Base-by-base conservation (phyloP, 2,329 filamentous ascomycete species). In the Annulohypoxylon truncatum region DNA sequence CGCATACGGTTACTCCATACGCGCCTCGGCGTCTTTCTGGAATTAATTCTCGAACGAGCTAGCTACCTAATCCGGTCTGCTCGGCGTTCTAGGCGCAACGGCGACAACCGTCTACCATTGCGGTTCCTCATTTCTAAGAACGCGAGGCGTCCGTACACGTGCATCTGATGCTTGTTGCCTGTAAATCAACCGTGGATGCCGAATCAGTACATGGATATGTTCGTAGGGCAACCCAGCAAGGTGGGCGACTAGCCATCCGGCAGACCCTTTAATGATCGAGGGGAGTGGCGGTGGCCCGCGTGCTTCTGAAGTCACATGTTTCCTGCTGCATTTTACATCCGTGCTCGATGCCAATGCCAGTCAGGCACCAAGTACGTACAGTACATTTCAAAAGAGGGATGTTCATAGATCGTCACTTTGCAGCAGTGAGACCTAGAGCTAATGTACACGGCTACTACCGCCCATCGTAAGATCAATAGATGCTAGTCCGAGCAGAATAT, bases 221-320 rank as follows among this genome's bases (percentile, higher is more conserved):
- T 29, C 24, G 33, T 50, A 53, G 46, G 62, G 55, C 20, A 31
- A 35, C 59, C 62, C 56, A 61, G 52, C 29, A 50, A 42, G 13
- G 28, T 48, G 40, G 51, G 51, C 60, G 33, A 61, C 44, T 48
- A 48, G 58, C 35, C 44, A 61, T 22, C 48, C 55, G 29, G 31
- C 33, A 51, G 61, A 47, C 50, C 50, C 54, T 53, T 64, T 35
- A 38, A 51, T 50, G 20, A 29, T 48, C 26, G 18, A 55, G 58
- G 35, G 61, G 66, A 69, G 63, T 64, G 35, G 67, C 65, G 69
- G 69, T 71, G 65, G 66, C 70, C 59, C 61, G 70, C 70, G 68
- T 70, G 48, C 56, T 64, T 46, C 38, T 40, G 2, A 64, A 53
- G 68, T 72, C 70, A 72, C 70, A 72, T 72, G 70, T 38, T 40